phyloP scores from a whole-genome alignment of 2,329 filamentous ascomycete species.

The Fonsecaea nubica region DNA sequence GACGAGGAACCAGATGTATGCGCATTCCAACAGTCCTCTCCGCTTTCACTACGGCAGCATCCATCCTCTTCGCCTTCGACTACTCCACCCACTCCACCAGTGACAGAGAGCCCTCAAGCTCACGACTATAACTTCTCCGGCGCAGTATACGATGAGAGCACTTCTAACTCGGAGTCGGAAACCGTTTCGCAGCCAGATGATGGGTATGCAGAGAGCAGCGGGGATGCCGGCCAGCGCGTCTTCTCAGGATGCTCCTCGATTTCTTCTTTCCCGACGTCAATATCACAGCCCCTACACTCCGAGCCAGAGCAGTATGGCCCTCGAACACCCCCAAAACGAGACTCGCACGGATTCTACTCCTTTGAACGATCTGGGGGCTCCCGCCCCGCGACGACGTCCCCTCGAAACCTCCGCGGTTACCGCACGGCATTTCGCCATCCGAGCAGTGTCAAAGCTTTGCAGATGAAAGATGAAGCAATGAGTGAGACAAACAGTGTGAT shows the following conservation, averaged over 20 bases:
- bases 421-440: slow-evolving; percentile 52
- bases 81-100: slow-evolving; percentile 25
- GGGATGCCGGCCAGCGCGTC: slow-evolving; percentile 22
- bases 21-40: slow-evolving; percentile 36
- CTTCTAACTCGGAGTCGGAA: slow-evolving; percentile 26
- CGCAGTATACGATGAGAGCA: slow-evolving; percentile 28
- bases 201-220: slow-evolving; percentile 21
- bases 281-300: slow-evolving; percentile 30
- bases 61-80: slow-evolving; percentile 10
- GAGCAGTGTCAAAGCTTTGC: slow-evolving; percentile 54
- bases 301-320: slow-evolving; percentile 26
- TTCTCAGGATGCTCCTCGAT: slow-evolving; percentile 38
- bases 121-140: slow-evolving; percentile 37
- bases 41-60: slow-evolving; percentile 35
- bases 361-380: neutral
- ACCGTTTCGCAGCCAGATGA: slow-evolving; percentile 5
- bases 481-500: slow-evolving; percentile 49
- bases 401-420: slow-evolving; percentile 38
- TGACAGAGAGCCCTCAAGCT: slow-evolving; percentile 9
- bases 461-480: slow-evolving; percentile 50
- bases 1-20: slow-evolving; percentile 3
- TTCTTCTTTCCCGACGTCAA: slow-evolving; percentile 39
- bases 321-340: slow-evolving; percentile 29
- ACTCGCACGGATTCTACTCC: slow-evolving; percentile 11
- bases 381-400: slow-evolving; percentile 6